Evolutionary conservation across 2,329 filamentous ascomycete species (phyloP).

Genomic region (Berkeleyomyces basicola): DNA sequence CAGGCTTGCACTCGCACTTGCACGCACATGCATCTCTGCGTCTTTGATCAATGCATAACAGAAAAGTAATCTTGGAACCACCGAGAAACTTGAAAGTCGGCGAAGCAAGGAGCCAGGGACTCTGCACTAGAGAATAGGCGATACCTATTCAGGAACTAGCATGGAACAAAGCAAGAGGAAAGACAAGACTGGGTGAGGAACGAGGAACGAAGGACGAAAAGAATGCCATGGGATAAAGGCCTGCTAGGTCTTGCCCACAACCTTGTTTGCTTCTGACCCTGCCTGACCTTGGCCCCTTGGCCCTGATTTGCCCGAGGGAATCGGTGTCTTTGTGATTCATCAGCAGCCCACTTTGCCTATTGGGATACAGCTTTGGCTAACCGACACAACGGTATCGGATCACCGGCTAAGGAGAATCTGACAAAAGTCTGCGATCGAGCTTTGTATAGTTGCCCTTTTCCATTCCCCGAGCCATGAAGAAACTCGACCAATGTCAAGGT

Average conservation of each 20-base stretch:
- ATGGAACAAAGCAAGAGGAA: background rate
- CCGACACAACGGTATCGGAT: no score
- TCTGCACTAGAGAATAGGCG: background rate
- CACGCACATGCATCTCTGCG: background rate
- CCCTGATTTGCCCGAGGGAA: no score
- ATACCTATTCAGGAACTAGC: background rate
- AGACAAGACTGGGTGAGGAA: background rate
- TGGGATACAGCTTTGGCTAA: no score
- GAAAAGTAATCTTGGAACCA: slow-evolving; percentile 5
- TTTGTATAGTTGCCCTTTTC: no score
- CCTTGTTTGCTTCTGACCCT: background rate
- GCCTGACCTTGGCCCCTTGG: background rate
- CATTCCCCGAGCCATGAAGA: background rate
- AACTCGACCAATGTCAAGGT: background rate
- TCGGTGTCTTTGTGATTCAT: no score
- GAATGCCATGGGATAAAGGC: background rate
- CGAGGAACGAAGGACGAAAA: background rate
- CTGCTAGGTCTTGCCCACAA: background rate
- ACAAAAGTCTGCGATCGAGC: no score
- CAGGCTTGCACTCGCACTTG: background rate
- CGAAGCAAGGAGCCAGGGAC: background rate
- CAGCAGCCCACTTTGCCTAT: no score
- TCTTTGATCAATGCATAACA: background rate
- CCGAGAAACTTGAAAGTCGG: background rate
- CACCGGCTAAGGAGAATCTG: no score